Base-by-base conservation (phyloP, 352 stramenopile species). In the Globisporangium radiosum region DNA sequence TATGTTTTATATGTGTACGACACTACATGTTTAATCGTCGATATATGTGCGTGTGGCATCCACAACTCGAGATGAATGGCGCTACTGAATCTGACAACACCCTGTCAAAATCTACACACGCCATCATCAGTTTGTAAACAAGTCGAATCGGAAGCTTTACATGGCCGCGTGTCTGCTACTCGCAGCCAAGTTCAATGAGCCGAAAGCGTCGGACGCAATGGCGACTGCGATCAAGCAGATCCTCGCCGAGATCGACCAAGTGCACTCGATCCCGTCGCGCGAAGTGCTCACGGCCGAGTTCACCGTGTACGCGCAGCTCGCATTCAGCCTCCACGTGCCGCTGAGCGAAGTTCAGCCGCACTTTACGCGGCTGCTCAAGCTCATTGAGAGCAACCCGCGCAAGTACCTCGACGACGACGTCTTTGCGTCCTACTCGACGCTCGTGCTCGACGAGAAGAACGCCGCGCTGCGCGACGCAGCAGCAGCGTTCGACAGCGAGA, bases 101-200 rank as follows among this genome's bases (percentile, higher is more conserved):
- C 11, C 40, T 44, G 40, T 44, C 40, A 4, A 33, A 25, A 83
- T 83, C 44, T 71, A 92, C 10, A 74, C 89, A 68, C 90, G 25
- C 25, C 25, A 33, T 33, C 25, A 33, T 2, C 25, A 97, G 71
- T 94, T 96, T 59, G 94, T 99, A 6, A 97, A 92, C 54, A 98
- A 98, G 62, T 80, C 85, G 19, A 99, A 99, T 64, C 83, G 96
- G 13, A 92, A 97, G 66, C 76, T 99, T 17, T 96, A 95, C 57
- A 98, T 99, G 88, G 90, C 95, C 3, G 91, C 95, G 37, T 99
- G 94, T 57, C 76, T 99, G 33, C 66, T 98, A 15, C 75, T 99
- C 14, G 93, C 96, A 1, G 85, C 90, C 44, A 99, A 99, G 60
- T 95, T 95, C 66, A 95, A 94, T 47, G 86, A 95, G 45, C 85